Evolutionary conservation across 1,284 basidiomycete genomes (phyloP).

Genomic region (Trichosporon asahii): DNA sequence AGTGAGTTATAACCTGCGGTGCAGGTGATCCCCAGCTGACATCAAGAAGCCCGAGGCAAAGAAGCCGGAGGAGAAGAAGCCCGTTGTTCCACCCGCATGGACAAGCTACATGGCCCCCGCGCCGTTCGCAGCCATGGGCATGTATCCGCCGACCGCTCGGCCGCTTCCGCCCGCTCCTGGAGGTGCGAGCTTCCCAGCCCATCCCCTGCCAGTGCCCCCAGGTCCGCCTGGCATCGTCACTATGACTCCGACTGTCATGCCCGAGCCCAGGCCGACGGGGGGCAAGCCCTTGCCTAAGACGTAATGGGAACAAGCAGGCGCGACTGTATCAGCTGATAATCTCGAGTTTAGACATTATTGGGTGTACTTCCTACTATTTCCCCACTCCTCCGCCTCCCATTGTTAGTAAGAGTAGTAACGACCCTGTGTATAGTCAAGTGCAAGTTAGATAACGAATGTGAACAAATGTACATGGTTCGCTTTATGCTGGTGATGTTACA

Average conservation of each 20-base stretch:
- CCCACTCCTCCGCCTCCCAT: background rate
- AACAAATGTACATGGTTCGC: constrained; percentile 19
- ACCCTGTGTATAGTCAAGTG: constrained; percentile 5
- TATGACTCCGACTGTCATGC: background rate
- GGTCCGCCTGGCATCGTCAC: background rate
- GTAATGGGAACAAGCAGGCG: background rate
- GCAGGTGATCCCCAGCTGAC: background rate
- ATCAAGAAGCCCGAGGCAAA: constrained; percentile 13
- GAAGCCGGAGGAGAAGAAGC: constrained; percentile 16
- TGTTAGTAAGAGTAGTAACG: background rate
- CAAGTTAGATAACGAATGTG: constrained; percentile 8
- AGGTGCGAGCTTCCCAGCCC: background rate
- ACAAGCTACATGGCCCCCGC: constrained; percentile 11
- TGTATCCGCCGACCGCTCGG: constrained; percentile 1
- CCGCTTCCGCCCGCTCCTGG: constrained; percentile 8
- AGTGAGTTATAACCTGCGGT: background rate
- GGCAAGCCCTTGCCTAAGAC: constrained; percentile 1
- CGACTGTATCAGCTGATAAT: background rate
- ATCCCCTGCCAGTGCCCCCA: background rate
- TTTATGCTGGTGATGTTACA: background rate
- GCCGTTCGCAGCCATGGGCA: constrained; percentile 4
- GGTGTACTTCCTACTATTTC: background rate
- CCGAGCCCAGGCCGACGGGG: background rate
- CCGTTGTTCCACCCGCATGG: constrained; percentile 16
- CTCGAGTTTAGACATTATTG: background rate